Evolutionary conservation across 768 basidiomycete species (phyloP), one percentile per base, ranked within the genome.

Genomic region (Russula vinacea): DNA sequence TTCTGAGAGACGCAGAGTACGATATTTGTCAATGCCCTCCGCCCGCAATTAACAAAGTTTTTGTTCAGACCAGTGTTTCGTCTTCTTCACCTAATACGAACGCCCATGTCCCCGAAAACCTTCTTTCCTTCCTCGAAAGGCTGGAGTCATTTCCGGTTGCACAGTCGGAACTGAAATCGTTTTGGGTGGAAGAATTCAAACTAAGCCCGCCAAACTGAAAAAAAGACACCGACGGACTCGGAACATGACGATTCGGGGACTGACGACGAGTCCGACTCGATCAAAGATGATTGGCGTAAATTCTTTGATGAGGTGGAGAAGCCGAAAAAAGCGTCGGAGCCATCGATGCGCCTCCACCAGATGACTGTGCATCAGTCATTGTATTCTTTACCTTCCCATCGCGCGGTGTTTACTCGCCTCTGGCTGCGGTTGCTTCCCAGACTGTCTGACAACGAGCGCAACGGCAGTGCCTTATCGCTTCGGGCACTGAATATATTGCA

Each of bases 1-100:
- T 94, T 93, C 80, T 96, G 39, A 82, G 88, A 49, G 90, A 94
- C 70, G 79, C 89, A 60, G 83, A 79, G 92, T 89, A 74, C 63
- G 83, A 77, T 55, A 47, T 17, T 29, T 17, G 64, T 54, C 50
- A 26, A 64, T 10, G 61, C 11, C 40, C 50, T 61, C 22, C 26
- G 42, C 16, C 44, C 35, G 58, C 26, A 42, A n/a, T 49, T 61
- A 19, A 62, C 69, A 65, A 77, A 26, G 76, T 29, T 73, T 74
- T 51, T 61, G 76, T 62, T 37, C 67, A 69, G 68, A 5, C 47
- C 62, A 67, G 71, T 69, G 22, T 75, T 13, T 68, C 67, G 26
- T 68, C 72, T 70, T 63, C 72, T 70, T 26, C 61, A 9, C 32
- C 53, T 13, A 54, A 61, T 11, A 56, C 52, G 17, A 75, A 73